Percentiles rank a stretch among this genome's conserved stretches.
Conservation (phyloP, 2,329 filamentous ascomycete species). For the Beauveria sp. region DNA sequence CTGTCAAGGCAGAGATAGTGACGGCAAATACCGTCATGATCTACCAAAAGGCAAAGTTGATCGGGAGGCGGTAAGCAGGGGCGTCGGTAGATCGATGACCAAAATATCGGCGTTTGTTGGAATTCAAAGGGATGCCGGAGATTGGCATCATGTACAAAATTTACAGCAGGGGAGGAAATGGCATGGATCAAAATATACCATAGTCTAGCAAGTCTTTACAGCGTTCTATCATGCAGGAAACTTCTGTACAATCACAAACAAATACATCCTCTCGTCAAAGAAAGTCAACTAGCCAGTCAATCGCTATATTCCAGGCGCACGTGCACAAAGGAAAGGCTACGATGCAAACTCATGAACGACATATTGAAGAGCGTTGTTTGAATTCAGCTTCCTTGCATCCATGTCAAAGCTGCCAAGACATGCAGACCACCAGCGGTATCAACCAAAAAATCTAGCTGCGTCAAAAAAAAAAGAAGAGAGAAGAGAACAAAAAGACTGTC, state of each 20-base stretch:
- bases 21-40: no score
- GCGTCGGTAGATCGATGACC: neutral
- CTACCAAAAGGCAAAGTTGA: no score
- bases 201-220: neutral
- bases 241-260: neutral
- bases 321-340: neutral
- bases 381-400: neutral
- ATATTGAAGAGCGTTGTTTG: neutral
- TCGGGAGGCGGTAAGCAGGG: neutral
- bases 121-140: neutral
- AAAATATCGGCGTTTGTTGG: neutral
- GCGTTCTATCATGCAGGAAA: neutral
- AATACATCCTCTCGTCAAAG: neutral
- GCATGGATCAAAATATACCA: neutral
- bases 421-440: constrained; percentile 5
- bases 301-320: neutral
- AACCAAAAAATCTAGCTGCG: constrained; percentile 15
- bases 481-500: constrained; percentile 11
- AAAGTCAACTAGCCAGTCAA: no score
- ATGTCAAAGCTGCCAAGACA: neutral
- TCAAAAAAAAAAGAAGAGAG: constrained; percentile 12
- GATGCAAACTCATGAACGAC: neutral
- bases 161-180: neutral
- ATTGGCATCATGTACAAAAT: neutral
- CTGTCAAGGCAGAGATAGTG: no score